Conservation (phyloP, 2,329 filamentous ascomycete species). For the Trichoderma hamatum region DNA sequence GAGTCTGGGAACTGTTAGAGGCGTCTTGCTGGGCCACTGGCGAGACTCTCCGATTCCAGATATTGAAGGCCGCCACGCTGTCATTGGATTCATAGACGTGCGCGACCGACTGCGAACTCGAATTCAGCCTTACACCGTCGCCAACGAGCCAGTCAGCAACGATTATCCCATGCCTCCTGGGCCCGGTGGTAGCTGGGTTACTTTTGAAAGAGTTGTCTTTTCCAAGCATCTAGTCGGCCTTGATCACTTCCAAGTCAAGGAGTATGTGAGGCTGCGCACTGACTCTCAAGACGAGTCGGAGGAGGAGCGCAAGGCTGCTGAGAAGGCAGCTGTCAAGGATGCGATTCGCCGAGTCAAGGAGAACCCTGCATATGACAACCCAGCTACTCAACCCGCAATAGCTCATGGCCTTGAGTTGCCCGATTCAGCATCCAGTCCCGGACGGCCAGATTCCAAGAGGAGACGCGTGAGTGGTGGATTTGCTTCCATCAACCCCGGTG, state of each 20-base stretch:
- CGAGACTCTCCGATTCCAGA: slow-evolving; percentile 58
- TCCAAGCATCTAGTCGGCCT: slow-evolving; percentile 58
- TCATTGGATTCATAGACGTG: slow-evolving; percentile 65
- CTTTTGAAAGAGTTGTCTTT: slow-evolving; percentile 63
- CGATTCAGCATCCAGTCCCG: slow-evolving; percentile 38
- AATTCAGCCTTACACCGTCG: slow-evolving; percentile 54
- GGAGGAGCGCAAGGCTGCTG: slow-evolving; percentile 44
- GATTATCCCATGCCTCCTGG: slow-evolving; percentile 57
- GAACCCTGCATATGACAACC: slow-evolving; percentile 49
- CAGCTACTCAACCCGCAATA: slow-evolving; percentile 47
- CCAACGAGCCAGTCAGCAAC: slow-evolving; percentile 51
- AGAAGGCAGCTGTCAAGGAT: slow-evolving; percentile 50
- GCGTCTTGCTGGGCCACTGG: slow-evolving; percentile 61
- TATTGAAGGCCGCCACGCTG: slow-evolving; percentile 56
- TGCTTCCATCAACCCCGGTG: slow-evolving; percentile 40
- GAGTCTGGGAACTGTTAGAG: slow-evolving; percentile 45
- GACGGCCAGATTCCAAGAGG: slow-evolving; percentile 50
- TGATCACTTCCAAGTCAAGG: slow-evolving; percentile 61
- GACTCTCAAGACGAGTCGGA: slow-evolving; percentile 42
- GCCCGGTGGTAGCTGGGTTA: slow-evolving; percentile 66
- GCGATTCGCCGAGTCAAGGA: slow-evolving; percentile 49
- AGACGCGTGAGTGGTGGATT: slow-evolving; percentile 48
- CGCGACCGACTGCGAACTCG: slow-evolving; percentile 63
- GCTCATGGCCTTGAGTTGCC: slow-evolving; percentile 57
- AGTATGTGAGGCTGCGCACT: slow-evolving; percentile 61